A percentile compares a stretch with the other conserved stretches of the same genome.
These are phyloP conservation scores for Moesziomyces sp. DNA, from an alignment of 1,284 basidiomycete species.

Conservation along the genomic window DNA sequence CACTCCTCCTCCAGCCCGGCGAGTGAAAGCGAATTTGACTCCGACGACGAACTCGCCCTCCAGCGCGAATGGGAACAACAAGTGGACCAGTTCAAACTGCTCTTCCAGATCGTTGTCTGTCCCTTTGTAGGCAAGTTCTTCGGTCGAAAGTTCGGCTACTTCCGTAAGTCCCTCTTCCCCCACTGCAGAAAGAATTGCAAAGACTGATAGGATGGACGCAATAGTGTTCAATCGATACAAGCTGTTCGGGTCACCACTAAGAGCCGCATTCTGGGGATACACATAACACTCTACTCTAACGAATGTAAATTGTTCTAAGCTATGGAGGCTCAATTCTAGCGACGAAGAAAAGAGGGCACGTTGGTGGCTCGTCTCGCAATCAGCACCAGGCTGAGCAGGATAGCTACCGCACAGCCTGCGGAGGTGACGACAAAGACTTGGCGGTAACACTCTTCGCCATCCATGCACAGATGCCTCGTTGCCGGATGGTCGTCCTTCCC, in stretches of 20 bases:
- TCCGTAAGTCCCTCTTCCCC: slow-evolving; percentile 20
- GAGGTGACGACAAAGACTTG: slow-evolving; percentile 60
- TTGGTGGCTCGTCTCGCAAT: slow-evolving; percentile 33
- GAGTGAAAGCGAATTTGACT: neutral
- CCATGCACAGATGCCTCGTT: slow-evolving; percentile 48
- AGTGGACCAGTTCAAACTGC: slow-evolving; percentile 40
- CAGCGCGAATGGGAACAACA: slow-evolving; percentile 54
- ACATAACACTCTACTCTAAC: neutral
- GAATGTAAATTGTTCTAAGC: neutral
- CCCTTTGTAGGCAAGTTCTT: slow-evolving; percentile 53
- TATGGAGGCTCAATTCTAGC: neutral
- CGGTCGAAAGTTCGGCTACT: slow-evolving; percentile 46
- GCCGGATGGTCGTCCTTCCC: slow-evolving; percentile 8
- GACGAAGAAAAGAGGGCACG: slow-evolving; percentile 5
- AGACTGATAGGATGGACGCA: neutral
- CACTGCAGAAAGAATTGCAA: neutral
- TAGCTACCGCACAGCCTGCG: slow-evolving; percentile 46
- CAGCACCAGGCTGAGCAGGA: slow-evolving; percentile 50
- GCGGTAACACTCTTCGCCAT: slow-evolving; percentile 65
- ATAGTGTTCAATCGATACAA: slow-evolving; percentile 39
- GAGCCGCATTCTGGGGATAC: slow-evolving; percentile 17
- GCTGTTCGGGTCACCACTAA: slow-evolving; percentile 13
- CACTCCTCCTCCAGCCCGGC: too few species aligned
- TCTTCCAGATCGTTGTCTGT: slow-evolving; percentile 47
- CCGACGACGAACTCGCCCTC: slow-evolving; percentile 10